Evolutionary conservation across 2,329 filamentous ascomycete species (phyloP).

Genomic region (Paraphoma sp.): DNA sequence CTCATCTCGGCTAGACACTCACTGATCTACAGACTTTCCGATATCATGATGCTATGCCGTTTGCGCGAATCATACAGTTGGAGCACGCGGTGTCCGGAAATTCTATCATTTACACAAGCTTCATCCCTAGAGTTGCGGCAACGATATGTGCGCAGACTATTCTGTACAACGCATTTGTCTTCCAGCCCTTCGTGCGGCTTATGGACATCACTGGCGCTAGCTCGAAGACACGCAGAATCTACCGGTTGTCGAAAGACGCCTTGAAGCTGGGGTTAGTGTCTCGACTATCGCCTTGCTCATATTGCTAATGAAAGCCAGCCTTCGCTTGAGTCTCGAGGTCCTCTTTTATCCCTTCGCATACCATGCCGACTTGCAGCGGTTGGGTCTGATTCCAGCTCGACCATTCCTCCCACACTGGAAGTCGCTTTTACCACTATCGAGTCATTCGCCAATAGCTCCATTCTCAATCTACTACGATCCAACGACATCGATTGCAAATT

Average conservation of each 20-base stretch:
- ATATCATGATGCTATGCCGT: constrained; percentile 26
- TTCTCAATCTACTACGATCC: constrained; percentile 24
- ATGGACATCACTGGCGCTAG: constrained; percentile 27
- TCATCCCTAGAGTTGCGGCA: constrained; percentile 28
- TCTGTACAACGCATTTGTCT: constrained; percentile 24
- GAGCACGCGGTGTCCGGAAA: constrained; percentile 27
- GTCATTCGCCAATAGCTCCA: constrained; percentile 30
- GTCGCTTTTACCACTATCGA: constrained; percentile 39
- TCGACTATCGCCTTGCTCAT: not conserved
- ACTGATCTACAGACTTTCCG: constrained; percentile 33
- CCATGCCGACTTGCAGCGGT: constrained; percentile 36
- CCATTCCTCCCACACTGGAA: constrained; percentile 36
- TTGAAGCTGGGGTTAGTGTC: constrained; percentile 29
- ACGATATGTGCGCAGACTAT: constrained; percentile 25
- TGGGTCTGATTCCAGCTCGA: constrained; percentile 36
- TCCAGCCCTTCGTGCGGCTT: constrained; percentile 39
- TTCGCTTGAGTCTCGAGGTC: constrained; percentile 36
- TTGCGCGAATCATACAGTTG: constrained; percentile 32
- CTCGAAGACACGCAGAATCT: constrained; percentile 22
- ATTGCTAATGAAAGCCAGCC: constrained; percentile 23
- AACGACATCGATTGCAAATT: constrained; percentile 19
- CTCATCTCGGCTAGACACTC: constrained; percentile 1
- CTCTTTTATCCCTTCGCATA: constrained; percentile 43
- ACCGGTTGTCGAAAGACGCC: constrained; percentile 28
- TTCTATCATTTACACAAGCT: constrained; percentile 37